Base-by-base conservation (phyloP, 495 filamentous ascomycete genomes). In the Aspergillus homomorphus region DNA sequence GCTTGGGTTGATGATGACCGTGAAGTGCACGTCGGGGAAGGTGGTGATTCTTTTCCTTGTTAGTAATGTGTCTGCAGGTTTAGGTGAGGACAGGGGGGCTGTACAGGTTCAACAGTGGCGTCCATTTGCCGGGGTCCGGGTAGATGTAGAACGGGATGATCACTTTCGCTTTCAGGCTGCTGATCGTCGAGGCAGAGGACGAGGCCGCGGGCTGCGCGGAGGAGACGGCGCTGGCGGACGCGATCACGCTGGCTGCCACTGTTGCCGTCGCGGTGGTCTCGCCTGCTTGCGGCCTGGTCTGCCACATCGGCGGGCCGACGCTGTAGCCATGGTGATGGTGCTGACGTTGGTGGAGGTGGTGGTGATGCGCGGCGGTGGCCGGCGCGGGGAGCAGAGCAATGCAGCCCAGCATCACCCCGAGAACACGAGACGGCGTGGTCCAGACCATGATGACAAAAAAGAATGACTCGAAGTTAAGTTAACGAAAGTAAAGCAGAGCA, bases 141-240 rank as follows among this genome's bases (percentile, higher is more conserved):
- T 75, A 77, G 24, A 77, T 72, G 18, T 74, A 70, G 45, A 81
- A 77, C 4, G 82, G 65, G n/a, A 80, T 76, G 4, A 79, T 84
- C 51, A 77, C 66, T 20, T 74, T 62, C 14, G 58, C 43, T 4
- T 74, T 76, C 51, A 78, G 69, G 23, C 7, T 2, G 33, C 20
- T 50, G 8, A 15, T 19, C 1, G 23, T 4, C 9, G 45, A 21
- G 45, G 22, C 45, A 9, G 45, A 46, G 2, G 45, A 20, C 1
- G 45, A 21, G 3, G 48, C 23, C 3, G 48, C 24, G 12, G 48
- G 23, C 0, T 23, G n/a, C 12, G 45, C 14, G 45, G 45, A 24
- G 1, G 21, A 1, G 6, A 10, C 20, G 14, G 15, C 46, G 8
- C 6, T n/a, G 2, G 46, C 46, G 10, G 22, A 23, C 10, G 46